Base-by-base conservation (phyloP, 768 basidiomycete genomes). In the Tulasnella sp. region DNA sequence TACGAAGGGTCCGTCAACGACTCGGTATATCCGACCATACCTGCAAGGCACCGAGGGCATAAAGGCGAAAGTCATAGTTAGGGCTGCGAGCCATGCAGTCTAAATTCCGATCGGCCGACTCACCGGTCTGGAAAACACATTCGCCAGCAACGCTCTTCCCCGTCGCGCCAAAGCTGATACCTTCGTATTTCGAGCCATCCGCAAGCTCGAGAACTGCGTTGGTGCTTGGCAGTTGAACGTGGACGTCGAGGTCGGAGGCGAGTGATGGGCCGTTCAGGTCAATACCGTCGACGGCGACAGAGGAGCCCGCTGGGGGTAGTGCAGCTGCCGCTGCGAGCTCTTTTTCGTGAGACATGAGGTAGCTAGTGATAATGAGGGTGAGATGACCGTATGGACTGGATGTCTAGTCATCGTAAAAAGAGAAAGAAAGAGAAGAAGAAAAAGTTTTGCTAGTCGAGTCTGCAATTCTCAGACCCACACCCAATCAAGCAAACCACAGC, bases 111-210 rank as follows among this genome's bases (percentile, higher is more conserved):
- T 70, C 32, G 32, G 42, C 26, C 73, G n/a, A 76, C 90, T 79
- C 78, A 95, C 97, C 97, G 44, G 97, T 99, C 83, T 98, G 96
- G 83, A 99, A 99, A 78, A 99, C 97, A 80, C 97, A 98, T 86
- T 99, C 97, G 77, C 97, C 97, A 19, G 96, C 86, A 37, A 96
- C 85, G 78, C 92, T 95, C 81, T 94, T 95, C 62, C 86, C 87
- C 77, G 93, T 86, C 4, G 94, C 94, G 77, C 97, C 97, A 78
- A 99, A 98, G 78, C 91, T 94, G 79, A 91, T 89, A 40, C 97
- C 97, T 72, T 90, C 84, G 77, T 88, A 92, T 1, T 91, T 89
- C 70, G 92, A 87, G 3, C 95, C 96, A 81, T 98, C 96, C 64
- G 86, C 86, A 74, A 99, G 85, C 81, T 98, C 94, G 73, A 99